Percentiles rank a stretch among this genome's conserved stretches.
These are phyloP conservation scores for Podospora sp. DNA, from an alignment of 495 filamentous ascomycete species.

Conservation along the genomic window DNA sequence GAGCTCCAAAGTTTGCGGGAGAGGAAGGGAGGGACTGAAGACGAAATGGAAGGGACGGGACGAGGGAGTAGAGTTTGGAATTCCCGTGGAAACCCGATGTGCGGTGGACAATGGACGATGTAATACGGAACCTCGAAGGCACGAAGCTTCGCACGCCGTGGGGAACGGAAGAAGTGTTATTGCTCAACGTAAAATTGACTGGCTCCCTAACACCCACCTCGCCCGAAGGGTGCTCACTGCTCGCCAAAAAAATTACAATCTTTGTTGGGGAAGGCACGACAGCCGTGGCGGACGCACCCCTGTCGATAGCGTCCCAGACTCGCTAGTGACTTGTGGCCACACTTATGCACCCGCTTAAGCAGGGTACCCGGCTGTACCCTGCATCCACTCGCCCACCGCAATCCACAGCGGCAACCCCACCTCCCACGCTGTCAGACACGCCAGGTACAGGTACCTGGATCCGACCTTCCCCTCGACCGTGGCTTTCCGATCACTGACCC, in stretches of 20 bases:
- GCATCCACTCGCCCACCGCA: slow-evolving; percentile 9
- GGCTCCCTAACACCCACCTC: slow-evolving; percentile 14
- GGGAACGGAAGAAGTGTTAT: slow-evolving; percentile 15
- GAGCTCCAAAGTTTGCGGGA: neutral
- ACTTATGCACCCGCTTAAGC: slow-evolving; percentile 25
- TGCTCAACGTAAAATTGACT: slow-evolving; percentile 35
- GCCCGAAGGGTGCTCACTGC: slow-evolving; percentile 22
- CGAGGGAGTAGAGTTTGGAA: slow-evolving; percentile 16
- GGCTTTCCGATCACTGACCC: neutral
- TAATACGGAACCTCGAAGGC: neutral
- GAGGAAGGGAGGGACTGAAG: slow-evolving; percentile 13
- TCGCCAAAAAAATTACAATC: slow-evolving; percentile 39
- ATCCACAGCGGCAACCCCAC: slow-evolving; percentile 36
- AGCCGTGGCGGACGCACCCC: slow-evolving; percentile 23
- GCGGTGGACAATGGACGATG: slow-evolving; percentile 7
- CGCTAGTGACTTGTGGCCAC: slow-evolving; percentile 25
- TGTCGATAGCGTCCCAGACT: slow-evolving; percentile 26
- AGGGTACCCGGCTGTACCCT: slow-evolving; percentile 21
- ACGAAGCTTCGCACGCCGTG: slow-evolving; percentile 14
- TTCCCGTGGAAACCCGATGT: slow-evolving; percentile 10
- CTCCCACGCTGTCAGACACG: slow-evolving; percentile 21
- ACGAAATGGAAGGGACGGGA: neutral
- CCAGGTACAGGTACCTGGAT: slow-evolving; percentile 31
- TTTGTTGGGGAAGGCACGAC: slow-evolving; percentile 41
- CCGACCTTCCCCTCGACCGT: slow-evolving; percentile 9